phyloP scores from a whole-genome alignment of 306 rosid genomes.

The Sechiopsis laciniata region DNA sequence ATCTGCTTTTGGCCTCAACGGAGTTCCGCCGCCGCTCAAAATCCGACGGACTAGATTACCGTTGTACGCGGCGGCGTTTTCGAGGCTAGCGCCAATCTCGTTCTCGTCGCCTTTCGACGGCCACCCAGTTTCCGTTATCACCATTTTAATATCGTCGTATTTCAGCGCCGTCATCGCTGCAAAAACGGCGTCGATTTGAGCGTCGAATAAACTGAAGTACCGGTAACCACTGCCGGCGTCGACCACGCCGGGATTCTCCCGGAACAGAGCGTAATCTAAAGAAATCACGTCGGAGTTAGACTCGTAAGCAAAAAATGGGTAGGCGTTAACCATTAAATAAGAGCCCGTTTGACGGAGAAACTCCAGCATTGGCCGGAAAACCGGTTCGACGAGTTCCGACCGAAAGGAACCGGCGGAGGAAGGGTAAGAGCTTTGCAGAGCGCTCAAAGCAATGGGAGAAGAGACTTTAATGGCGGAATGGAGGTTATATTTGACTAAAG shows the following conservation, averaged over 20 bases:
- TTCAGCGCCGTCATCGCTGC: slow-evolving; percentile 63
- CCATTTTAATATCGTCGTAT: slow-evolving; percentile 58
- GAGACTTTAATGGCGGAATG: slow-evolving; percentile 60
- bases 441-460: slow-evolving; percentile 84
- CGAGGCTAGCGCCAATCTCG: slow-evolving; percentile 70
- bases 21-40: slow-evolving; percentile 66
- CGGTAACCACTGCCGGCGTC: slow-evolving; percentile 79
- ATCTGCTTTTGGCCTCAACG: slow-evolving; percentile 65
- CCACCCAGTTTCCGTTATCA: slow-evolving; percentile 87
- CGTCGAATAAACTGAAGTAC: slow-evolving; percentile 72
- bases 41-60: slow-evolving; percentile 82
- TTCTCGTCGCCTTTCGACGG: slow-evolving; percentile 72
- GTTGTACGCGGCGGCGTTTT: slow-evolving; percentile 84
- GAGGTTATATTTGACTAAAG: slow-evolving; percentile 51
- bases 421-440: slow-evolving; percentile 77
- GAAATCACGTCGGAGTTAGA: slow-evolving; percentile 81
- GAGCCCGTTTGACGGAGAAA: slow-evolving; percentile 81
- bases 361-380: slow-evolving; percentile 63
- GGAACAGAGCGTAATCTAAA: slow-evolving; percentile 69
- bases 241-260: slow-evolving; percentile 67
- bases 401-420: slow-evolving; percentile 85
- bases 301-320: slow-evolving; percentile 92
- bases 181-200: slow-evolving; percentile 93
- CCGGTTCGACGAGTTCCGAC: slow-evolving; percentile 55
- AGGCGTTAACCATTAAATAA: slow-evolving; percentile 80